These are phyloP conservation scores for Ascodesmis nigricans DNA, from an alignment of 495 filamentous ascomycete species.

Conservation along the genomic window DNA sequence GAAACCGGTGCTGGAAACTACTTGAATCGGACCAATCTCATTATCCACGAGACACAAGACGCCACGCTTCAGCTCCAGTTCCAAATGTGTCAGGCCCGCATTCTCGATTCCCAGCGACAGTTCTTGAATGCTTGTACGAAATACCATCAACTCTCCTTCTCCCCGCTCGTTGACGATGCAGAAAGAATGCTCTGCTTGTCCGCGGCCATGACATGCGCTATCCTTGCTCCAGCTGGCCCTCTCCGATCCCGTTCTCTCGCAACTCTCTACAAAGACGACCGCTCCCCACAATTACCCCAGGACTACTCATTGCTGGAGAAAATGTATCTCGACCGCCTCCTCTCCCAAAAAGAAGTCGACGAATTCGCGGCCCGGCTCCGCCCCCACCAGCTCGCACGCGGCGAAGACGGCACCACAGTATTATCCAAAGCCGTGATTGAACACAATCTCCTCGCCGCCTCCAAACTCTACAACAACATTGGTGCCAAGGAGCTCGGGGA, in stretches of 20 bases:
- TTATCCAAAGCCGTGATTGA: constrained; percentile 87
- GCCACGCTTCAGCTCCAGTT: constrained; percentile 57
- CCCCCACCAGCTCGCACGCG: constrained; percentile 74
- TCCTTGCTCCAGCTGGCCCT: constrained; percentile 80
- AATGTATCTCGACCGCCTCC: constrained; percentile 81
- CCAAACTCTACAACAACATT: constrained; percentile 77
- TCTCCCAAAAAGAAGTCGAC: constrained; percentile 56
- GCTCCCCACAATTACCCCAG: constrained; percentile 40
- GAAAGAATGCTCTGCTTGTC: constrained; percentile 64
- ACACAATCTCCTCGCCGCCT: constrained; percentile 77
- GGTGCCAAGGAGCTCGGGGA: constrained; percentile 50
- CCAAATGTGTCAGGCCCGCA: constrained; percentile 73
- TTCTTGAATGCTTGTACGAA: constrained; percentile 78
- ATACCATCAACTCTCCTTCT: constrained; percentile 69
- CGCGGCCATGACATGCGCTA: constrained; percentile 83
- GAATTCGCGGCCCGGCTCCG: constrained; percentile 61
- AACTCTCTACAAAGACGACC: constrained; percentile 83
- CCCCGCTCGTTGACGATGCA: constrained; percentile 53
- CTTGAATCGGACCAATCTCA: constrained; percentile 77
- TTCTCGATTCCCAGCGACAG: constrained; percentile 68
- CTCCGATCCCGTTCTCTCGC: constrained; percentile 55
- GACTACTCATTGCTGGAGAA: constrained; percentile 87
- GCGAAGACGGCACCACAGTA: constrained; percentile 75
- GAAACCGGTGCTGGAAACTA: constrained; percentile 63
- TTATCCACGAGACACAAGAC: constrained; percentile 58